Percentiles rank a stretch among this genome's conserved stretches.
Conservation (phyloP, 805 yeast genomes). For the Saccharomycopsis fodiens region DNA sequence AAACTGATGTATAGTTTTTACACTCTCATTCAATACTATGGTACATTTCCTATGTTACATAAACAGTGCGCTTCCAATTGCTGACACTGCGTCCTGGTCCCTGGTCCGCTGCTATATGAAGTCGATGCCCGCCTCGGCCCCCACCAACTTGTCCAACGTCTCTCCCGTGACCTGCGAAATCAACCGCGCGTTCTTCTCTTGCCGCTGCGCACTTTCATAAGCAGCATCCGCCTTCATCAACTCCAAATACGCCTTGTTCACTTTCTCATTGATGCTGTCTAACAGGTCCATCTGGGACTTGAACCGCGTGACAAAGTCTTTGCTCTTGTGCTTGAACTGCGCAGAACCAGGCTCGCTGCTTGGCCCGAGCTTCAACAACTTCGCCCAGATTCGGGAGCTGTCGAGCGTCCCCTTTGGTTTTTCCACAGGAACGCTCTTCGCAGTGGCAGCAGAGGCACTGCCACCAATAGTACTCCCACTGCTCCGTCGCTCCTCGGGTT, state of each 20-base stretch:
- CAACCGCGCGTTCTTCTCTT: constrained; percentile 9
- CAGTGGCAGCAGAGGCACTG: not conserved
- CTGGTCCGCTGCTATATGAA: not conserved
- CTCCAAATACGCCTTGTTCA: constrained; percentile 5
- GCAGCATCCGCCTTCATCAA: constrained; percentile 7
- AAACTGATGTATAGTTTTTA: not conserved
- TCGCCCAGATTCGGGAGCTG: constrained; percentile 20
- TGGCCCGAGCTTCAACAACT: constrained; percentile 9
- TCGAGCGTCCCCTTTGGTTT: constrained; percentile 7
- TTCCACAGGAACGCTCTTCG: not conserved
- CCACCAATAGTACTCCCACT: constrained; percentile 2
- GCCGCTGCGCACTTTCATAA: constrained; percentile 14
- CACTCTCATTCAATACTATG: too few relatives aligned
- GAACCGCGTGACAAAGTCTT: constrained; percentile 14
- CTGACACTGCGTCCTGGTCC: not conserved
- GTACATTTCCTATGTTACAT: too few relatives aligned
- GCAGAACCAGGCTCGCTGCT: not conserved
- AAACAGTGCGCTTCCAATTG: too few relatives aligned
- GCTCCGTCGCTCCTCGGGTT: not conserved
- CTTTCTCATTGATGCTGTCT: constrained; percentile 14
- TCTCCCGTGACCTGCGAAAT: constrained; percentile 12
- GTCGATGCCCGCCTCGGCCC: constrained; percentile 13
- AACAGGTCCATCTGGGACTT: constrained; percentile 18
- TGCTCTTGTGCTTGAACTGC: constrained; percentile 3
- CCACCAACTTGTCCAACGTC: constrained; percentile 16